Percentiles rank a stretch among this genome's conserved stretches.
These are phyloP conservation scores for Boletus pseudopeckii DNA, from an alignment of 768 basidiomycete genomes.

Conservation along the genomic window DNA sequence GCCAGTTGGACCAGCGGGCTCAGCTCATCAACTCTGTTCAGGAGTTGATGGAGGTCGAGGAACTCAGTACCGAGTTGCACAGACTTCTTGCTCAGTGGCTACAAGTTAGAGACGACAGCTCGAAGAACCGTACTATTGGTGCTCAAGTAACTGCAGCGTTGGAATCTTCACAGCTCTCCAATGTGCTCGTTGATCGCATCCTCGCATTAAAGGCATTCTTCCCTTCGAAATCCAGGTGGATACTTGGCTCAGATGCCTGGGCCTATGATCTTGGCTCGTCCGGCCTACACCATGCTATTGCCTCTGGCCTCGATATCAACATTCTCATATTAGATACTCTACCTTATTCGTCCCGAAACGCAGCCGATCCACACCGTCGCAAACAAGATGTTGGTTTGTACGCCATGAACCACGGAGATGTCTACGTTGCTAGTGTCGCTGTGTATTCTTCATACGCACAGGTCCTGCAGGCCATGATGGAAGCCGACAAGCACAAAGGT, in stretches of 20 bases:
- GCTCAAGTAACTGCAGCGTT: conserved; percentile 53
- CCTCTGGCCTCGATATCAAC: conserved; percentile 90
- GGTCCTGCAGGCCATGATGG: conserved; percentile 84
- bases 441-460: conserved; percentile 96
- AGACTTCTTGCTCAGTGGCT: conserved; percentile 77
- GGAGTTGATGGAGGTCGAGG: conserved; percentile 54
- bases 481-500: conserved; percentile 87
- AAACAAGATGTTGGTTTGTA: conserved; percentile 98
- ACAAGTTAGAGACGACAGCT: conserved; percentile 65
- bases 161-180: conserved; percentile 37
- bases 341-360: conserved; percentile 79
- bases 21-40: conserved; percentile 64
- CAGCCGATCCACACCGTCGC: conserved; percentile 65
- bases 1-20: conserved; percentile 71
- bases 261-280: conserved; percentile 95
- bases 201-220: conserved; percentile 62
- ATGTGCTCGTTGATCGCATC: conserved; percentile 51
- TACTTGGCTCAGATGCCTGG: conserved; percentile 98
- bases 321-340: conserved; percentile 91
- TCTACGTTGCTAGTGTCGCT: conserved; percentile 93
- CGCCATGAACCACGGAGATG: conserved; percentile 97
- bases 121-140: conserved; percentile 57
- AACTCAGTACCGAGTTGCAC: conserved; percentile 57
- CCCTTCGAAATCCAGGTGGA: conserved; percentile 79
- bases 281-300: conserved; percentile 91